A percentile compares a stretch with the other conserved stretches of the same genome.
phyloP scores from a whole-genome alignment of 1,284 basidiomycete species.

The Golubevia pallescens region DNA sequence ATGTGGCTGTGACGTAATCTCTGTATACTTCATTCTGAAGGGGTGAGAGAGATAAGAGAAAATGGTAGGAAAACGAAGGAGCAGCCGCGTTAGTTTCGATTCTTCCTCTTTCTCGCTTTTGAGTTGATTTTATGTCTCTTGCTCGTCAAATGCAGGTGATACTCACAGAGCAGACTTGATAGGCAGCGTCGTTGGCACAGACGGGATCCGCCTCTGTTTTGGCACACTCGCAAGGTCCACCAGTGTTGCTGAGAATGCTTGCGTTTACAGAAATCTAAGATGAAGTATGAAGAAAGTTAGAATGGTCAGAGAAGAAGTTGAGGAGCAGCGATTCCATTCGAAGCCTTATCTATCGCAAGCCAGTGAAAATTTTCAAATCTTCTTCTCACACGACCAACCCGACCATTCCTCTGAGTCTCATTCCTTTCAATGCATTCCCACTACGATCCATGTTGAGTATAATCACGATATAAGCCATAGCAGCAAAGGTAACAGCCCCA shows the following conservation, averaged over 20 bases:
- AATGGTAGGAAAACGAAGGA: not conserved
- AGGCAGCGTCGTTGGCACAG: constrained; percentile 70
- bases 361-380: too few species aligned
- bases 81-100: too few species aligned
- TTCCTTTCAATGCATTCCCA: not conserved
- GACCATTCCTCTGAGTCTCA: too few species aligned
- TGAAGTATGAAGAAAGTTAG: constrained; percentile 71
- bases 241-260: constrained; percentile 76
- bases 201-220: constrained; percentile 63
- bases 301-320: constrained; percentile 6
- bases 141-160: constrained; percentile 66
- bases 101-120: too few species aligned
- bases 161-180: constrained; percentile 74
- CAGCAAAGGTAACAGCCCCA: constrained; percentile 56
- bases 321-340: constrained; percentile 6
- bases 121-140: not conserved
- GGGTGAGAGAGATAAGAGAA: not conserved
- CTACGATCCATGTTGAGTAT: too few species aligned
- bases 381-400: too few species aligned
- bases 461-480: constrained; percentile 52
- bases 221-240: constrained; percentile 80
- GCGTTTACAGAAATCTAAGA: constrained; percentile 74
- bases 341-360: not conserved
- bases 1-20: constrained; percentile 69
- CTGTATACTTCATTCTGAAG: constrained; percentile 14